A percentile compares a stretch with the other conserved stretches of the same genome.
These are phyloP conservation scores for Zygosaccharomyces bailii DNA, from an alignment of 805 yeast species.

Conservation along the genomic window DNA sequence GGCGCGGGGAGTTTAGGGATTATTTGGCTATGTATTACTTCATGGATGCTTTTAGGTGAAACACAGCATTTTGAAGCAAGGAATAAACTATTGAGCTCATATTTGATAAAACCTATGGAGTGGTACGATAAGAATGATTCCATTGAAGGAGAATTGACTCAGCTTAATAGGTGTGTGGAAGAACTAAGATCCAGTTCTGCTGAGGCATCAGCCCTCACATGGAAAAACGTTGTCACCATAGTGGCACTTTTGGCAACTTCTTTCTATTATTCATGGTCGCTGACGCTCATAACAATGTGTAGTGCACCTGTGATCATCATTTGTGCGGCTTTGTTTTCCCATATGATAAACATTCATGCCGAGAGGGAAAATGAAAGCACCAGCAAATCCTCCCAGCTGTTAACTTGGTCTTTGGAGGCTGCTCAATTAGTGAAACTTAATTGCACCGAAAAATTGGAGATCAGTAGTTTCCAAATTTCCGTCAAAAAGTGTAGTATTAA, in stretches of 20 bases:
- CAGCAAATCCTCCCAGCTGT: constrained; percentile 52
- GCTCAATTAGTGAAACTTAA: constrained; percentile 59
- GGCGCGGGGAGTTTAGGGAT: constrained; percentile 46
- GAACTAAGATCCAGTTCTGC: constrained; percentile 66
- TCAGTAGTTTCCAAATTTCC: constrained; percentile 38
- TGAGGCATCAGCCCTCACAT: constrained; percentile 57
- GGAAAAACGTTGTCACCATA: constrained; percentile 52
- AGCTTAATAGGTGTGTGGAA: constrained; percentile 68
- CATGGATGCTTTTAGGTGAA: constrained; percentile 74
- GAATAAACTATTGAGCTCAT: constrained; percentile 39
- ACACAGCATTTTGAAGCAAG: constrained; percentile 60
- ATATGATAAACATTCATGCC: constrained; percentile 47
- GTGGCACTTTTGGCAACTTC: constrained; percentile 59
- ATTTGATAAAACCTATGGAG: constrained; percentile 45
- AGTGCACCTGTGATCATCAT: constrained; percentile 64
- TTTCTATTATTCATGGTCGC: constrained; percentile 76
- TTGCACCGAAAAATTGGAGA: constrained; percentile 55
- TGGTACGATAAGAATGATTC: constrained; percentile 64
- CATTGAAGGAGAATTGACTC: constrained; percentile 61
- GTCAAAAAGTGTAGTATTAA: constrained; percentile 36
- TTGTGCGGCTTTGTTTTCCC: constrained; percentile 49
- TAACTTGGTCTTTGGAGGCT: constrained; percentile 68
- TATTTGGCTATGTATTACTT: constrained; percentile 52
- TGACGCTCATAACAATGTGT: constrained; percentile 74
- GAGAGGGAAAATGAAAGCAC: constrained; percentile 54